Evolutionary conservation across 495 filamentous ascomycete species (phyloP), one percentile per base, ranked within the genome.

Genomic region (Penicillium egyptiacum): DNA sequence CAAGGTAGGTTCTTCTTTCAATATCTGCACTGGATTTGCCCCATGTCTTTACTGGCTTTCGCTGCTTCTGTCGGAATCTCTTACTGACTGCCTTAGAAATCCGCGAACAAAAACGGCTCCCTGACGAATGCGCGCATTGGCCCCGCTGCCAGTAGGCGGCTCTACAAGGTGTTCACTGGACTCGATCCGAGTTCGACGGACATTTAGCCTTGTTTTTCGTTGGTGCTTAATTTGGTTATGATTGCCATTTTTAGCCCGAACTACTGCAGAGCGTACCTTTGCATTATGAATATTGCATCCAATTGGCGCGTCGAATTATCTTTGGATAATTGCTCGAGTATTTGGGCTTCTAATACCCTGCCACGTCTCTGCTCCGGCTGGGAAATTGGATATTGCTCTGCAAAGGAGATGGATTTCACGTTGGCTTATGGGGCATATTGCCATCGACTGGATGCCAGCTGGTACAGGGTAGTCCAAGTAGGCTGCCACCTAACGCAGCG

Each of bases 81-180:
- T 48, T 55, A 30, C 56, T 67, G 51, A 64, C 55, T 23, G 9
- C 11, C 23, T 3, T 55, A 82, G 72, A 91, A 87, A 80, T 80
- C 79, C 14, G 81, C 85, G 0, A 90, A 89, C 53, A 85, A 79
- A 57, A 83, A 86, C 57, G 90, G 90, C 6, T 80, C 79, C 5
- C 70, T 86, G 45, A 83, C 84, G 3, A 86, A 88, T 48, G 71
- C 83, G 17, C 79, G 80, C 12, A 76, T 95, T 22, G 90, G 90
- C 6, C 82, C 75, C 39, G 82, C 86, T 1, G 78, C 86, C n/a
- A 93, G 90, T 61, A 81, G 77, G 70, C 78, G 90, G 56, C 62
- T 95, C 40, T 81, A 86, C 58, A 90, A 86, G 67, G 84, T 93
- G 0, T 91, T 92, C 65, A 86, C 82, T 68, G 84, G 87, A 3